Percentiles rank a stretch among this genome's conserved stretches.
These are phyloP conservation scores for Camelina sativa DNA, from an alignment of 345 rosid species.

Conservation along the genomic window DNA sequence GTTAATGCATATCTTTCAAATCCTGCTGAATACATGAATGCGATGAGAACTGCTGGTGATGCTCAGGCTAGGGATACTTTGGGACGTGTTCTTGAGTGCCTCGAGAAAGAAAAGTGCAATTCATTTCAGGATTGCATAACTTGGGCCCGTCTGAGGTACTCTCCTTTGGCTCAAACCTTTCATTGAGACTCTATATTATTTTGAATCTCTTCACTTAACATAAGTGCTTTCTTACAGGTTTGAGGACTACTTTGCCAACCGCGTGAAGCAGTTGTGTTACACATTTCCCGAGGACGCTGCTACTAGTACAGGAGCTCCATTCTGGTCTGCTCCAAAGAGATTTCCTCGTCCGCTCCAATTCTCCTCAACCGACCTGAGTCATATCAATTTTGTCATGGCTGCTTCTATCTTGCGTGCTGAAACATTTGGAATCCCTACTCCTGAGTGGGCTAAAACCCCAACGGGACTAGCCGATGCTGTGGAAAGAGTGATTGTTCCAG, in stretches of 20 bases:
- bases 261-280: slow-evolving; percentile 81
- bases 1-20: slow-evolving; percentile 77
- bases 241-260: slow-evolving; percentile 85
- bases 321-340: slow-evolving; percentile 99
- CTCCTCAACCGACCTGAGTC: slow-evolving; percentile 69
- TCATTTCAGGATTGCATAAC: slow-evolving; percentile 83
- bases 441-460: slow-evolving; percentile 80
- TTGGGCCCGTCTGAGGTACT: slow-evolving; percentile 84
- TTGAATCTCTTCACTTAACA: slow-evolving; percentile 5
- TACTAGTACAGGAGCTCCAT: slow-evolving; percentile 90
- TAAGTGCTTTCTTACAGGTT: slow-evolving; percentile 59
- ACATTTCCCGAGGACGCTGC: slow-evolving; percentile 97
- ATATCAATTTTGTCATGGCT: slow-evolving; percentile 72
- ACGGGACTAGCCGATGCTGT: slow-evolving; percentile 69
- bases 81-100: slow-evolving; percentile 78
- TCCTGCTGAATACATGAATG: slow-evolving; percentile 63
- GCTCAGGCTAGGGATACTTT: slow-evolving; percentile 87
- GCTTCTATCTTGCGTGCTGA: slow-evolving; percentile 90
- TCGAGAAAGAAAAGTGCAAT: slow-evolving; percentile 76
- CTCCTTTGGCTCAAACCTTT: not conserved
- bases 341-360: slow-evolving; percentile 86
- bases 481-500: slow-evolving; percentile 78
- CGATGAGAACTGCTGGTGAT: slow-evolving; percentile 80
- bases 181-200: slow-evolving; percentile 1
- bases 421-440: slow-evolving; percentile 81